phyloP scores from a whole-genome alignment of 257 asterid species.

The Avicennia marina region DNA sequence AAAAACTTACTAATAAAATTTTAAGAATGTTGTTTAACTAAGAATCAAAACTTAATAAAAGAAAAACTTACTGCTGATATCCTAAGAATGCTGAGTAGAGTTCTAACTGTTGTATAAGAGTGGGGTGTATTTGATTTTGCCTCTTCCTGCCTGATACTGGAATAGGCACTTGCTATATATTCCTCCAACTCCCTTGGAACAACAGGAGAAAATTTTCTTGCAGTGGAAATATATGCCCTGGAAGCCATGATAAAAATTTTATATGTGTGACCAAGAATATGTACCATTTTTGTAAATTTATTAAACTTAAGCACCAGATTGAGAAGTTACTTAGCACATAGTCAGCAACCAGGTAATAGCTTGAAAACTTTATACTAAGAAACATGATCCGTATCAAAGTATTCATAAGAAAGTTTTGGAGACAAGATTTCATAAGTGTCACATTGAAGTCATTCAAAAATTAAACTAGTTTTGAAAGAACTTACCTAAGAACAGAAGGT shows the following conservation, averaged over 20 bases:
- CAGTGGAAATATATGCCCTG: constrained; percentile 96
- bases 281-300: too few relatives aligned
- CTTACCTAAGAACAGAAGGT: constrained; percentile 87
- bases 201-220: constrained; percentile 77
- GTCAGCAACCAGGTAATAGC: too few relatives aligned
- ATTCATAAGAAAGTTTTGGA: too few relatives aligned
- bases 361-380: too few relatives aligned
- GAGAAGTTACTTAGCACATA: too few relatives aligned
- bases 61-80: constrained; percentile 91
- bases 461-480: not conserved
- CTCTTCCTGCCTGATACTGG: constrained; percentile 97
- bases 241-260: constrained; percentile 25
- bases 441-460: too few relatives aligned
- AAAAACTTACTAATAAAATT: too few relatives aligned
- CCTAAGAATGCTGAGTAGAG: constrained; percentile 81
- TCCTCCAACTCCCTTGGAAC: constrained; percentile 91
- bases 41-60: too few relatives aligned
- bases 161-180: constrained; percentile 85
- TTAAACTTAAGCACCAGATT: too few relatives aligned
- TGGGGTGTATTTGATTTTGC: constrained; percentile 89
- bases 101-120: constrained; percentile 76
- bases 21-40: too few relatives aligned
- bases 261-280: not conserved
- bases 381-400: too few relatives aligned
- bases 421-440: too few relatives aligned